Conservation (phyloP, 139 green algal genomes). For the Nannochloris sp. region DNA sequence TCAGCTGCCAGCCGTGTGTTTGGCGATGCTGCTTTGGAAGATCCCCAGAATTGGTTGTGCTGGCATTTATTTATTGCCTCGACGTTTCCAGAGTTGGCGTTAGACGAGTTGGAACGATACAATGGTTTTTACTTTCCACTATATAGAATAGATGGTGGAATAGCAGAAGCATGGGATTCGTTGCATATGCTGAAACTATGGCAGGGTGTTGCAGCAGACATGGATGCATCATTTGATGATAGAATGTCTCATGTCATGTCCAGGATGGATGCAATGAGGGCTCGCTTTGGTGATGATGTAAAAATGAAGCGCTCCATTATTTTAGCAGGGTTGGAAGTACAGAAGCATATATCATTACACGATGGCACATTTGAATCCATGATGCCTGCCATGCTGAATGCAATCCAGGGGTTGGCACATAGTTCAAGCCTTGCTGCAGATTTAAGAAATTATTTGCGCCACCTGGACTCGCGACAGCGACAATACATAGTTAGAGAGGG, state of each 20-base stretch:
- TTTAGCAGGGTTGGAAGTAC: too few species aligned
- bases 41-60: constrained; percentile 53
- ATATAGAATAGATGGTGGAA: constrained; percentile 9
- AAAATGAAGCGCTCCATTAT: too few species aligned
- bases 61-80: constrained; percentile 30
- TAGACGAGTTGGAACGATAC: neutral
- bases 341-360: too few species aligned
- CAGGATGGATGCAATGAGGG: too few species aligned
- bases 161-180: constrained; percentile 20
- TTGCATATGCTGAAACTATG: neutral
- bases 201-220: neutral
- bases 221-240: neutral
- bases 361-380: too few species aligned
- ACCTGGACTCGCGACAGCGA: neutral
- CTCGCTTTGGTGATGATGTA: too few species aligned
- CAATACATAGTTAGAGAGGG: too few species aligned
- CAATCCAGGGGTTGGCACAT: too few species aligned
- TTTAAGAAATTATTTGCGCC: constrained; percentile 12
- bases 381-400: too few species aligned
- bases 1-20: neutral
- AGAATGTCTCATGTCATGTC: neutral
- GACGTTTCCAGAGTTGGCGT: neutral
- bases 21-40: constrained; percentile 18
- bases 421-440: constrained; percentile 16
- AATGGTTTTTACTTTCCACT: neutral